A percentile compares a stretch with the other conserved stretches of the same genome.
Conservation (phyloP, 2,329 filamentous ascomycete genomes). For the Lithohypha guttulata region DNA sequence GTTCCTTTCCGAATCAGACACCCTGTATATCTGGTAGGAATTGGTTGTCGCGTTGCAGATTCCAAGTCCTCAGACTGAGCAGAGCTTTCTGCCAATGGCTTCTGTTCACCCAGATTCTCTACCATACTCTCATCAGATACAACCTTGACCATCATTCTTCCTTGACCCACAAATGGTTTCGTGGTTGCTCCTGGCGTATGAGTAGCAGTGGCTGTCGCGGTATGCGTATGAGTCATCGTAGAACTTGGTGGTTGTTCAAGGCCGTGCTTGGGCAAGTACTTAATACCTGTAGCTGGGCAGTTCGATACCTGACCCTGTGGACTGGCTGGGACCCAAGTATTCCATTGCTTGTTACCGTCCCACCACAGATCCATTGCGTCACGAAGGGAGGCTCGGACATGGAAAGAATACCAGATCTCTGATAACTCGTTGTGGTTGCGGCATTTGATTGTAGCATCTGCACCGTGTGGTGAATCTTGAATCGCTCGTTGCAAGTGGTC, state of each 20-base stretch:
- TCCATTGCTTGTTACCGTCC: conserved; percentile 44
- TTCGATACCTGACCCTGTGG: conserved; percentile 47
- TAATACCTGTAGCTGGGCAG: conserved; percentile 53
- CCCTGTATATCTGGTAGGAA: conserved; percentile 32
- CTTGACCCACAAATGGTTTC: conserved; percentile 45
- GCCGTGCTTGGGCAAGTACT: conserved; percentile 50
- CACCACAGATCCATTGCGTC: conserved; percentile 23
- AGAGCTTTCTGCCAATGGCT: neutral
- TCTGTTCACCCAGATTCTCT: neutral
- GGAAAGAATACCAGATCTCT: conserved; percentile 55
- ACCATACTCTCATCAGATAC: conserved; percentile 9
- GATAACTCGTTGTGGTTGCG: conserved; percentile 39
- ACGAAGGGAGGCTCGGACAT: conserved; percentile 40
- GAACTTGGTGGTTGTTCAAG: conserved; percentile 12
- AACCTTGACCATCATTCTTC: conserved; percentile 45
- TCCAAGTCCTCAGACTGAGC: neutral
- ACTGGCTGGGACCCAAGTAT: conserved; percentile 25
- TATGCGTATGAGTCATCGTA: conserved; percentile 25
- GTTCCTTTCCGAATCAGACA: conserved; percentile 57
- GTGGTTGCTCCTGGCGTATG: conserved; percentile 28
- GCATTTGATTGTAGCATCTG: conserved; percentile 50
- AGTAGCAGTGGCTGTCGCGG: conserved; percentile 25
- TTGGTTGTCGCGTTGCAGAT: conserved; percentile 25
- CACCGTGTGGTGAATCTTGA: conserved; percentile 41
- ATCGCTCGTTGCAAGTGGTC: conserved; percentile 51